A percentile compares a stretch with the other conserved stretches of the same genome.
These are phyloP conservation scores for Candida maesae DNA, from an alignment of 805 yeast species.

Conservation along the genomic window DNA sequence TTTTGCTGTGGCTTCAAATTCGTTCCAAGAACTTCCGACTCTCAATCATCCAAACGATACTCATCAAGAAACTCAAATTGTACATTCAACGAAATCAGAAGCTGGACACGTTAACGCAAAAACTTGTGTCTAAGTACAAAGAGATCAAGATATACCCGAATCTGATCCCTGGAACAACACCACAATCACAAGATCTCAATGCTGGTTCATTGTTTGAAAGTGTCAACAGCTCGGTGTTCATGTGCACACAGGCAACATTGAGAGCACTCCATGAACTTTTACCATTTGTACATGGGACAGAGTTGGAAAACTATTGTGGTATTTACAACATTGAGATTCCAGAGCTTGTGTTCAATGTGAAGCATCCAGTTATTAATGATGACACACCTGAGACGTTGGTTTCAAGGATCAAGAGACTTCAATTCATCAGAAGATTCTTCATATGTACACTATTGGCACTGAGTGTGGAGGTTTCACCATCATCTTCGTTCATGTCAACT, in stretches of 20 bases:
- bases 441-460: constrained; percentile 40
- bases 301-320: constrained; percentile 39
- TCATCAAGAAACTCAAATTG: constrained; percentile 16
- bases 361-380: not conserved
- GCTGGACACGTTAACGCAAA: constrained; percentile 27
- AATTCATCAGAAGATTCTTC: constrained; percentile 37
- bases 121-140: constrained; percentile 27
- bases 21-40: constrained; percentile 5
- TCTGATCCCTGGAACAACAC: constrained; percentile 8
- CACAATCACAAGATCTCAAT: constrained; percentile 3
- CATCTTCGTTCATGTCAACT: constrained; percentile 8
- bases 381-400: constrained; percentile 25
- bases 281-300: constrained; percentile 29
- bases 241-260: constrained; percentile 31
- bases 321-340: constrained; percentile 36
- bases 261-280: constrained; percentile 27
- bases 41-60: constrained; percentile 12
- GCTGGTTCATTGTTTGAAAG: constrained; percentile 13
- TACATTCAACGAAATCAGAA: constrained; percentile 23
- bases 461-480: constrained; percentile 9
- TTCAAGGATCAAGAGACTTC: constrained; percentile 32
- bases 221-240: constrained; percentile 31
- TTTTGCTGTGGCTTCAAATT: constrained; percentile 8
- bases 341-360: constrained; percentile 26
- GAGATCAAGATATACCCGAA: constrained; percentile 28